Evolutionary conservation across 208 protist species (phyloP).

Genomic region (Acanthamoeba divionensis): DNA sequence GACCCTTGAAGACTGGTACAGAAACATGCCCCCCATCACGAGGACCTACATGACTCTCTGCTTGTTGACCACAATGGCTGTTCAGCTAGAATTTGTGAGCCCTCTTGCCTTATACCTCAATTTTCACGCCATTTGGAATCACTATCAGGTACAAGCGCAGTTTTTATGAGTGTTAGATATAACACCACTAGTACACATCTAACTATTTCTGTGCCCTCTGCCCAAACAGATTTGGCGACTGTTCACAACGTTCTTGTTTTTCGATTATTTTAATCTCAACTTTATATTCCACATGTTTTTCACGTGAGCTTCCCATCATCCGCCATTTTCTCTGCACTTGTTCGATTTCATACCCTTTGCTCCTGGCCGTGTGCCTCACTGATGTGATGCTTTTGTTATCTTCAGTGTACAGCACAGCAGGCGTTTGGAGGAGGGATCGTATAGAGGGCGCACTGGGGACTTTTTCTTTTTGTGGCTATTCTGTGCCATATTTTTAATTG

Average conservation of each 20-base stretch:
- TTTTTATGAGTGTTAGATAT: background rate
- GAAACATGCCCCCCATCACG: slow-evolving; percentile 70
- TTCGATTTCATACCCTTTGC: background rate
- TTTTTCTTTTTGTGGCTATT: slow-evolving; percentile 84
- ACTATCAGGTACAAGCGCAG: background rate
- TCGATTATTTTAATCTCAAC: slow-evolving; percentile 82
- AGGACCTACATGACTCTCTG: slow-evolving; percentile 73
- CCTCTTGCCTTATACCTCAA: slow-evolving; percentile 80
- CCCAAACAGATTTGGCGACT: slow-evolving; percentile 81
- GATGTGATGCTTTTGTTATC: background rate
- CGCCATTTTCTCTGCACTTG: background rate
- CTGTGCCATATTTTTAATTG: slow-evolving; percentile 60
- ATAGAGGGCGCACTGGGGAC: slow-evolving; percentile 78
- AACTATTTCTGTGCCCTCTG: background rate
- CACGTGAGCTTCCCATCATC: slow-evolving; percentile 65
- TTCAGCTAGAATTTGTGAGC: slow-evolving; percentile 77
- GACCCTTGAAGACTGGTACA: slow-evolving; percentile 75
- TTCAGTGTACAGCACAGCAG: slow-evolving; percentile 76
- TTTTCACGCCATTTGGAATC: slow-evolving; percentile 60
- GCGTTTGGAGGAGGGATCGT: slow-evolving; percentile 80
- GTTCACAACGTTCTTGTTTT: slow-evolving; percentile 88
- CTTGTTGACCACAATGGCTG: slow-evolving; percentile 76
- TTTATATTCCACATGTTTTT: slow-evolving; percentile 91
- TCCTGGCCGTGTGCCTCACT: background rate
- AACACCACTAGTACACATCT: background rate